These are phyloP conservation scores for Nigrospora oryzae DNA, from an alignment of 2,329 filamentous ascomycete species.

Conservation along the genomic window DNA sequence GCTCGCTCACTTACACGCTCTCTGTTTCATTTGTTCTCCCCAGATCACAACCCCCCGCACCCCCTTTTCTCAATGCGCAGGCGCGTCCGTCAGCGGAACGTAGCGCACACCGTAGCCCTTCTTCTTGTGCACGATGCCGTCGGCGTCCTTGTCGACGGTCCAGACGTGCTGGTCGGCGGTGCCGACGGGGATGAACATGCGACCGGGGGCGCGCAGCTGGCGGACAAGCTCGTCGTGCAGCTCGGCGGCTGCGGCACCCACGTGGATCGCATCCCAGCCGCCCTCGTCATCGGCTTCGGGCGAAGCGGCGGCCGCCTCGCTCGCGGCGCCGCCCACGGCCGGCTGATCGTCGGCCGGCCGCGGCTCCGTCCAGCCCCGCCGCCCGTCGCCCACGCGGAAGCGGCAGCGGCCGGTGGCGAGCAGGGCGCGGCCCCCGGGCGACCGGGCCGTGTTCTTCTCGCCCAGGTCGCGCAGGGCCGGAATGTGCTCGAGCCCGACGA, in stretches of 20 bases:
- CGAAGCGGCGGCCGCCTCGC: neutral
- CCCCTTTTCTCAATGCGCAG: constrained; percentile 16
- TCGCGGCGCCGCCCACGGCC: constrained; percentile 17
- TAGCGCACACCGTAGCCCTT: constrained; percentile 66
- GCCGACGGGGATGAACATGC: constrained; percentile 72
- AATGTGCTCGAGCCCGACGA: constrained; percentile 73
- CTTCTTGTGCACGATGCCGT: constrained; percentile 52
- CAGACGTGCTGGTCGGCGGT: constrained; percentile 58
- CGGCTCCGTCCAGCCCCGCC: constrained; percentile 51
- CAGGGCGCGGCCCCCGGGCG: constrained; percentile 46
- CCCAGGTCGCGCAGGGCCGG: constrained; percentile 52
- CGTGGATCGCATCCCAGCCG: constrained; percentile 89
- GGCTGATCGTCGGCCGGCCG: constrained; percentile 8
- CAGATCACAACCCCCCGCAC: neutral
- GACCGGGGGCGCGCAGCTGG: constrained; percentile 72
- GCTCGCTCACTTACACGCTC: no score
- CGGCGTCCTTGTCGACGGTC: constrained; percentile 62
- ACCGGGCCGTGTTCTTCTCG: constrained; percentile 57
- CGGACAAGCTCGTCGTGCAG: constrained; percentile 65
- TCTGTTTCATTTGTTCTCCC: no score
- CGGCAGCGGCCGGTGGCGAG: constrained; percentile 56
- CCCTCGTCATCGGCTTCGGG: constrained; percentile 32
- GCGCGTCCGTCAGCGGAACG: constrained; percentile 68
- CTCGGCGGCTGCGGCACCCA: constrained; percentile 74
- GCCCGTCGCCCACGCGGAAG: constrained; percentile 70